These are phyloP conservation scores for Urtica urens DNA, from an alignment of 306 rosid species.

Conservation along the genomic window DNA sequence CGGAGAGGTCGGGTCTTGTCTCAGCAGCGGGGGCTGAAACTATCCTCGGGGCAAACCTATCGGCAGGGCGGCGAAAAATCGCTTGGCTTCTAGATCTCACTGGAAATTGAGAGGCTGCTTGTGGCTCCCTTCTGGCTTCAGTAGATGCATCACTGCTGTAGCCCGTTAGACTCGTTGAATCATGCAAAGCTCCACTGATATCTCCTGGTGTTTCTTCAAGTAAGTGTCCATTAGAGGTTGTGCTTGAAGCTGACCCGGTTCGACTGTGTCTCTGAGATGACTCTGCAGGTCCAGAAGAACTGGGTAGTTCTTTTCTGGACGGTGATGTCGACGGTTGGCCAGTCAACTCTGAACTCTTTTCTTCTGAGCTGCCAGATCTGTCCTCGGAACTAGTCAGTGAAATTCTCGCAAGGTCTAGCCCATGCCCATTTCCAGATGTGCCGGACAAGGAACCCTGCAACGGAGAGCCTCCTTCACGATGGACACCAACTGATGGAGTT, in stretches of 20 bases:
- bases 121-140: constrained; percentile 47
- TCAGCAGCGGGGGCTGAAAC: constrained; percentile 38
- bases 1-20: constrained; percentile 67
- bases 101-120: constrained; percentile 28
- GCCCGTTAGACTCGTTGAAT: constrained; percentile 41
- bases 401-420: constrained; percentile 35
- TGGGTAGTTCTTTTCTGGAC: constrained; percentile 42
- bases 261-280: constrained; percentile 44
- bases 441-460: constrained; percentile 61
- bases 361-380: constrained; percentile 54
- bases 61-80: constrained; percentile 61
- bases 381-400: constrained; percentile 43
- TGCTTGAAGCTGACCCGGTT: constrained; percentile 51
- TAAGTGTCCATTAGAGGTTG: constrained; percentile 31
- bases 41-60: constrained; percentile 51
- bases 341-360: constrained; percentile 38
- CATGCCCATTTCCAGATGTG: constrained; percentile 38
- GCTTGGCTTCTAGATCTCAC: constrained; percentile 50
- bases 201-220: constrained; percentile 46
- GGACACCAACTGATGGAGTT: constrained; percentile 33
- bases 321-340: constrained; percentile 47
- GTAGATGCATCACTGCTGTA: constrained; percentile 55
- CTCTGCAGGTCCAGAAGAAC: constrained; percentile 33
- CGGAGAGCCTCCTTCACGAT: constrained; percentile 48
- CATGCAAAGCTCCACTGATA: constrained; percentile 33